Evolutionary conservation across 345 rosid genomes (phyloP), one percentile per base, ranked within the genome.

Genomic region (Lagerstroemia speciosa): DNA sequence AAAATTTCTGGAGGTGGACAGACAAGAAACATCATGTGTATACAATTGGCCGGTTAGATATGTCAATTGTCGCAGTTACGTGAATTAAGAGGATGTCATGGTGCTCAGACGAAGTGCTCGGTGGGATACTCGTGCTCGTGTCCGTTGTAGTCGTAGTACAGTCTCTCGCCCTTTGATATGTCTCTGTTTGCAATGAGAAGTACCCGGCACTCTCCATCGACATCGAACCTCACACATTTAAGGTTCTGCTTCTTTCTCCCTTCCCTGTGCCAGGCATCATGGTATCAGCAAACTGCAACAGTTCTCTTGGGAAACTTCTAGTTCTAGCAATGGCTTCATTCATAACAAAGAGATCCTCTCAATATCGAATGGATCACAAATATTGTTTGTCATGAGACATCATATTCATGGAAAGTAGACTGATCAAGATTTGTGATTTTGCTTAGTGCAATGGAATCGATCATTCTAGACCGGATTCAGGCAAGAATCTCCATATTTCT

Each of bases 111-210:
- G 80, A 94, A 94, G 83, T 94, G 95, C 66, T 94, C 92, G 34
- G 97, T 94, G 12, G 99, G 96, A 74, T 94, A 94, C 74, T 87
- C 90, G 73, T 89, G 87, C 78, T 91, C 93, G 67, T 84, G 81
- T 67, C 96, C 99, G 48, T 94, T 94, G 79, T 94, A 94, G 83
- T 94, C 99, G 72, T 91, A 91, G 72, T 94, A 91, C 67, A 94
- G 80, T 64, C 91, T 78, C 82, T 94, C 99, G 20, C 96, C 97
- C 77, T 84, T 86, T 0, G 79, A 50, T 74, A 94, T 88, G 50
- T 89, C 91, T 70, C 96, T 84, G 73, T 87, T 94, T 27, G 99
- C 96, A 70, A 94, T 81, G 62, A 94, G 84, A 71, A 94, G 80
- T 46, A 89, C 99, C 61, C 92, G 86, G 65, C 91, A 85, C 77